These are phyloP conservation scores for Fusarium xyrophilum DNA, from an alignment of 2,329 filamentous ascomycete species.

Conservation along the genomic window DNA sequence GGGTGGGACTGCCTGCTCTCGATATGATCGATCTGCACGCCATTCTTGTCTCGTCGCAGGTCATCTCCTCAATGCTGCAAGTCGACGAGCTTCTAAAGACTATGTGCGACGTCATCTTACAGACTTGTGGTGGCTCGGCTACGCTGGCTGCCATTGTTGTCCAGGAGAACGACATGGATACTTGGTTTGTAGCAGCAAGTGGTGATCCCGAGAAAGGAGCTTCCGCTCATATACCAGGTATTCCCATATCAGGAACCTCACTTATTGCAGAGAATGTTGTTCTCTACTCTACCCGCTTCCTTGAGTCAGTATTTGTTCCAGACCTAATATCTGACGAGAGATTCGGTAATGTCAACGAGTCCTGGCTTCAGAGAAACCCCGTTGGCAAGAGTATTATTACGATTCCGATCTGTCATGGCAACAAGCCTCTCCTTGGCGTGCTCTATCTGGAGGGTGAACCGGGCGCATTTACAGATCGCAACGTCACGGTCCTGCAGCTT, in stretches of 20 bases:
- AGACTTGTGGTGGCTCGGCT: conserved; percentile 75
- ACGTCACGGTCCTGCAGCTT: conserved; percentile 70
- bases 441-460: conserved; percentile 78
- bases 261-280: conserved; percentile 79
- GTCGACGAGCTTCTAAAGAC: conserved; percentile 79
- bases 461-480: conserved; percentile 78
- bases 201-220: conserved; percentile 74
- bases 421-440: conserved; percentile 73
- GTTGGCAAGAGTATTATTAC: conserved; percentile 77
- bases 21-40: conserved; percentile 85
- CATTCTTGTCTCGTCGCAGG: conserved; percentile 79
- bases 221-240: conserved; percentile 68
- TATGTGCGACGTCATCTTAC: conserved; percentile 81
- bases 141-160: conserved; percentile 77
- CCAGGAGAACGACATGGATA: conserved; percentile 67
- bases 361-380: conserved; percentile 72
- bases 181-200: conserved; percentile 77
- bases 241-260: conserved; percentile 69
- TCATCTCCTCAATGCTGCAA: conserved; percentile 79
- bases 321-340: conserved; percentile 78
- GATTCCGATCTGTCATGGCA: conserved; percentile 78
- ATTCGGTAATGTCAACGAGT: conserved; percentile 75
- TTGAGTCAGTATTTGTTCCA: conserved; percentile 75
- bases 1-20: conserved; percentile 71
- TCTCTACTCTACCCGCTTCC: conserved; percentile 77